phyloP scores from a whole-genome alignment of 1,139 yeast species.

The Kurtzmaniella quercitrusa region DNA sequence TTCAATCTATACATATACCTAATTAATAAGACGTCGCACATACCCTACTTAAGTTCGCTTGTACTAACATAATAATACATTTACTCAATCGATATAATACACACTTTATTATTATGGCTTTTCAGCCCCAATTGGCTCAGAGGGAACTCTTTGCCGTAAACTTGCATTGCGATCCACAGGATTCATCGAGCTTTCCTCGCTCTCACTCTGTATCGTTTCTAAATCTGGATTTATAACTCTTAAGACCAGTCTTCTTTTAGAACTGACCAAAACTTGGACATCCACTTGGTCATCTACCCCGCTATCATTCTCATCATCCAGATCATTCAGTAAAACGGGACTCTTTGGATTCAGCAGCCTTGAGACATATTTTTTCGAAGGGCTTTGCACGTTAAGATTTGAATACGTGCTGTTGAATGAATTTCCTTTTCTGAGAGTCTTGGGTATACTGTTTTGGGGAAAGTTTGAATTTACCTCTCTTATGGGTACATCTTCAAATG shows the following conservation, averaged over 20 bases:
- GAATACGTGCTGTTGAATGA: conserved; percentile 5
- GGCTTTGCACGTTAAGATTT: background rate
- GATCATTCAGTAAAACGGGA: conserved; percentile 4
- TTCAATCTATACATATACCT: background rate
- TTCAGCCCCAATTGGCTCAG: conserved; percentile 9
- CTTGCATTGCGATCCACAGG: conserved; percentile 3
- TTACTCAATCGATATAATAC: background rate
- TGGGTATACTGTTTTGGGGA: conserved; percentile 2
- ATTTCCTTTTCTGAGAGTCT: conserved; percentile 8
- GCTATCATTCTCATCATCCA: conserved; percentile 3
- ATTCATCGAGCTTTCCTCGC: conserved; percentile 9
- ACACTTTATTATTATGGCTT: background rate
- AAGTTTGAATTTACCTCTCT: conserved; percentile 12
- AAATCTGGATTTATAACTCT: conserved; percentile 64
- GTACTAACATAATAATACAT: background rate
- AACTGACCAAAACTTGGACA: conserved; percentile 70
- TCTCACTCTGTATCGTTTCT: conserved; percentile 14
- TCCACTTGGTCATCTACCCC: conserved; percentile 49
- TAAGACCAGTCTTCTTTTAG: conserved; percentile 60
- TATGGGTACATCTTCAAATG: conserved; percentile 10
- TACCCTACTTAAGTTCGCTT: background rate
- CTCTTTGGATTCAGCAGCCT: background rate
- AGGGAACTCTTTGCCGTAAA: conserved; percentile 29
- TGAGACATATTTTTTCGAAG: conserved; percentile 3
- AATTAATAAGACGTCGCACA: background rate